Base-by-base conservation (phyloP, 2,329 filamentous ascomycete species). In the Mycosphaerella sp. region DNA sequence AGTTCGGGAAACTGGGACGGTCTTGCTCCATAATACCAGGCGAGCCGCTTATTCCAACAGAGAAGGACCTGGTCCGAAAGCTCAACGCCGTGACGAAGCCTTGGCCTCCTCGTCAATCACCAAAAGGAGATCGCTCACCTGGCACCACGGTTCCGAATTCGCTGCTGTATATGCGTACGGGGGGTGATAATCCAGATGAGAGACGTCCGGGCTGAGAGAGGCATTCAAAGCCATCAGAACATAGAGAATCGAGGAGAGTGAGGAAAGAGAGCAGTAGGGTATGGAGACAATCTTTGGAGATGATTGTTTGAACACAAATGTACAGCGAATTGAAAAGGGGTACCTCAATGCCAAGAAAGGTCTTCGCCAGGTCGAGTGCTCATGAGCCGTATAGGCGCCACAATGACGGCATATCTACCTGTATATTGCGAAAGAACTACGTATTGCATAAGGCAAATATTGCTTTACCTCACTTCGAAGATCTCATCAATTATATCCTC, bases 1-100 rank as follows among this genome's bases (percentile, higher is more conserved):
- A 47, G 21, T 53, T 59, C 32, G 41, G 39, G 30, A 41, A 47
- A 34, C 36, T 56, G 10, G 58, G 58, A 4, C 45, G 54, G 28
- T 13, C 17, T 13, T 60, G 58, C 45, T 27, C 12, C 17, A 41
- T 34, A 41, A 58, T 45, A n/a, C 43, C 40, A 16, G 51, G 43
- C 4, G 54, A 56, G 18, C 48, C 56, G 4, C 21, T 44, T 12
- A 4, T 39, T 9, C 3, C 3, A 3, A 18, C 14, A 39, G 16
- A 39, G 8, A 16, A 18, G 16, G 14, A 14, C 32, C 12, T 8
- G 36, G n/a, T 9, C 36, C 1, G 8, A 9, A 39, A 39, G 36
- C 12, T 32, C 9, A 32, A 32, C 9, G 8, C 30, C 13, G 30
- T 32, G 30, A 32, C 9, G 30, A 32, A 4, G 13, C 30, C 30